Evolutionary conservation across 352 stramenopile species (phyloP), one percentile per base, ranked within the genome.

Genomic region (Globisporangium splendens): DNA sequence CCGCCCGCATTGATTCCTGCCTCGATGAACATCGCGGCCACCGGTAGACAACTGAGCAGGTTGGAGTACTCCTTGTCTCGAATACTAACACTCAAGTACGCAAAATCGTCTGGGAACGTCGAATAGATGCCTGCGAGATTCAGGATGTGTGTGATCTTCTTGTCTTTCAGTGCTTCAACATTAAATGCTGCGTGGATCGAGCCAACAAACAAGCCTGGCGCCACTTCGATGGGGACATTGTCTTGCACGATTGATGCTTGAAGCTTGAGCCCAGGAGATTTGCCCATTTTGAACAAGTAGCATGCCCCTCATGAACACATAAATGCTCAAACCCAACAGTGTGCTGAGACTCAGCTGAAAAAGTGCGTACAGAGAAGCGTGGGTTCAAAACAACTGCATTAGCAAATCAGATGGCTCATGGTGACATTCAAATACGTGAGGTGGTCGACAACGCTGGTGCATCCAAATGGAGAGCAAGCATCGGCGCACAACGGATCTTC

Each of bases 11-110:
- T 61, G 2, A 95, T 56, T 0, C 74, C 89, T 24, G 76, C 72
- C 39, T 93, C 73, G 21, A 97, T 80, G 59, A 97, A 97, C 1
- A 95, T 64, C 8, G 77, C 75, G 2, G 83, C 75, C 24, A 89
- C 56, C 0, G 87, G 87, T 2, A 97, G 66, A 39, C 79, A 93
- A 61, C 87, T 94, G 14, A 97, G 73, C 59, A 97, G 59, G 50
- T 96, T 95, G 2, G 90, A 69, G 54, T 94, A 85, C 54, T 96
- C 88, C 56, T 96, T 96, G 68, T 97, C 90, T 22, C 90, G 79
- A 24, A 97, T 79, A 54, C 78, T 83, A n/a, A 96, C 63, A 59
- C 82, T 96, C 42, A 97, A 67, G 70, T 97, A 97, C 18, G 80
- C 93, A 54, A 97, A 97, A 20, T 85, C 68, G 11, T 89, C 72